A percentile compares a stretch with the other conserved stretches of the same genome.
Evolutionary conservation across 192 early-diverging fungal genomes (phyloP).

Genomic region (Coemansia sp.): DNA sequence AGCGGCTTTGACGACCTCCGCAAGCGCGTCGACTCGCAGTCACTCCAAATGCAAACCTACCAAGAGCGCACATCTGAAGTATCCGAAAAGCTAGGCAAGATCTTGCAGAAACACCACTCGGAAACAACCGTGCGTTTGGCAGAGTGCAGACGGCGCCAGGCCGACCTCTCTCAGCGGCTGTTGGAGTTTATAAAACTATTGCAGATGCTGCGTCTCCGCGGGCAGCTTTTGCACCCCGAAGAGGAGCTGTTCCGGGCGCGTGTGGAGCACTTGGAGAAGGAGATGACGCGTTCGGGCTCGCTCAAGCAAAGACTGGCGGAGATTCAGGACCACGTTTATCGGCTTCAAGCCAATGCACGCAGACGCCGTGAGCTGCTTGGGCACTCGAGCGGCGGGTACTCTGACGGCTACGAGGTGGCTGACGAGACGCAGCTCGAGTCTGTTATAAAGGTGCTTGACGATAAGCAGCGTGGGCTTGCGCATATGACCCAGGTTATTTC

Average conservation of each 20-base stretch:
- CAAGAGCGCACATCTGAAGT: constrained; percentile 72
- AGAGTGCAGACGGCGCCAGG: constrained; percentile 77
- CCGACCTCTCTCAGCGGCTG: constrained; percentile 71
- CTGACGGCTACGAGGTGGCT: constrained; percentile 57
- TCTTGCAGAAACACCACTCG: constrained; percentile 68
- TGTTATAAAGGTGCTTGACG: constrained; percentile 57
- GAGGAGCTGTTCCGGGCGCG: constrained; percentile 78
- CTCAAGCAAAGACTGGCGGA: constrained; percentile 82
- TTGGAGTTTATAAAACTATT: constrained; percentile 85
- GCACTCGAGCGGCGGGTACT: constrained; percentile 12
- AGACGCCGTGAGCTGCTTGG: constrained; percentile 39
- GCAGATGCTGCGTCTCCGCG: constrained; percentile 80
- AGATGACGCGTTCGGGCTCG: constrained; percentile 74
- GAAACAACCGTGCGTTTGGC: constrained; percentile 72
- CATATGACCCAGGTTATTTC: constrained; percentile 67
- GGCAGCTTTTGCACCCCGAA: constrained; percentile 75
- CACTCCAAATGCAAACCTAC: constrained; percentile 65
- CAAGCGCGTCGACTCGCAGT: constrained; percentile 79
- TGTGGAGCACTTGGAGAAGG: constrained; percentile 71
- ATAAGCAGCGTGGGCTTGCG: constrained; percentile 67
- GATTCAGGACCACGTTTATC: constrained; percentile 75
- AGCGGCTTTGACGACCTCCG: constrained; percentile 88
- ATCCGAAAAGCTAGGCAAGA: constrained; percentile 55
- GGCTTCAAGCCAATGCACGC: constrained; percentile 61
- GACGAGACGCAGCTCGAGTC: constrained; percentile 60